Evolutionary conservation across 2,329 filamentous ascomycete genomes (phyloP), one percentile per base, ranked within the genome.

Genomic region (Colletotrichum chrysophilum): DNA sequence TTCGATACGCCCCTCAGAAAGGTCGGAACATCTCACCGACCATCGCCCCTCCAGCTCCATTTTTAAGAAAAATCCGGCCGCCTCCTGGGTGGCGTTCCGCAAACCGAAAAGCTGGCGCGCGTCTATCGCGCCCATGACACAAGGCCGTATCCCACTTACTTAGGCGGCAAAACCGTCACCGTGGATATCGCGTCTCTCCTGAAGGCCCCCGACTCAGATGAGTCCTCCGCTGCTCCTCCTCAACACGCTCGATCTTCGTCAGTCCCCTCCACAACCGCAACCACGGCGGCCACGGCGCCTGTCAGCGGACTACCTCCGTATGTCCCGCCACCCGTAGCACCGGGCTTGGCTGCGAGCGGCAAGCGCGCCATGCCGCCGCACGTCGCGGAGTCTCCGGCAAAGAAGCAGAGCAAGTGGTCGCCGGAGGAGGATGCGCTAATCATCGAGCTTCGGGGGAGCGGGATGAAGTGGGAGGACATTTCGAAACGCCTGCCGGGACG

Each of bases 391-490:
- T 94, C 93, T 48, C 95, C 95, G 24, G 94, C 95, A 38, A 98
- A 97, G 88, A 97, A 96, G 86, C 96, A 98, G 85, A 98, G 95
- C 82, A 98, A 98, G 85, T 98, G 97, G 97, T 97, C 95, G 7
- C 89, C 94, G 1, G 95, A 98, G 77, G 96, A 98, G 84, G 96
- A 98, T 84, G 92, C 94, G n/a, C 88, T 97, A 65, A 98, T 98
- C 80, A 98, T 98, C 80, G 95, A 97, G 84, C 91, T 98, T 77
- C 92, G 96, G 74, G 95, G 95, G 48, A 93, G 93, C 80, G 95
- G 95, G 10, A 98, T 98, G 95, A 98, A 98, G 83, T 98, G 96
- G 97, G 96, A 98, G 83, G 96, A 98, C 84, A 98, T 98, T 80
- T 97, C 95, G 77, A 97, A 96, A 87, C 92, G 94, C 70, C 88